Evolutionary conservation across 106 monocot genomes (phyloP), one percentile per base, ranked within the genome.

Genomic region (Iris macrosiphon): DNA sequence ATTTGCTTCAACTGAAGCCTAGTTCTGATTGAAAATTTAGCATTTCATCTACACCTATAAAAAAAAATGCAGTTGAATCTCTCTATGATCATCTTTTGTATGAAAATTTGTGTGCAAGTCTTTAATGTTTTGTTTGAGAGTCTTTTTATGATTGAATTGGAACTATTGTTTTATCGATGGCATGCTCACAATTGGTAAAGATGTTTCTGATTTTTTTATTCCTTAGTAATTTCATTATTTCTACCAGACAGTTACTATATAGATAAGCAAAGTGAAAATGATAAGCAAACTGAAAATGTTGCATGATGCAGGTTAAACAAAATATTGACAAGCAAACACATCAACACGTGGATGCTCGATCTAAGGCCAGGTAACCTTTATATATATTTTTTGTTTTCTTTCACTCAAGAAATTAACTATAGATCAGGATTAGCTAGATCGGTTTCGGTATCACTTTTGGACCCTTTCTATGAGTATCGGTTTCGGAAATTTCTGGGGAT

Each of bases 331-430:
- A 59, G 29, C 54, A 56, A 62, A 62, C 72, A 39, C 48, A 69
- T 43, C 85, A 85, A 62, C 80, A 70, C 38, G 34, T 80, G 31
- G 80, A 85, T 66, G 85, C 85, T 30, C 65, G 85, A 52, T 29
- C 80, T 18, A 85, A 69, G 58, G 76, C 47, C 51, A 80, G 85
- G 85, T 85, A 62, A 30, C 1, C 22, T 53, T 11, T 26, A 9
- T 27, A 3, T 11, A 6, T 8, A 16, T 16, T 39, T n/a, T 14
- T 34, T 42, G 8, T 12, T 48, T n/a, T n/a, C n/a, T n/a, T n/a
- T n/a, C n/a, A n/a, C n/a, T n/a, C n/a, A n/a, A n/a, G n/a, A n/a
- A n/a, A n/a, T n/a, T n/a, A n/a, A n/a, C n/a, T n/a, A n/a, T n/a
- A n/a, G n/a, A n/a, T n/a, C 22, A n/a, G n/a, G n/a, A n/a, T n/a